These are phyloP conservation scores for Salix viminalis DNA, from an alignment of 345 rosid species.

Conservation along the genomic window DNA sequence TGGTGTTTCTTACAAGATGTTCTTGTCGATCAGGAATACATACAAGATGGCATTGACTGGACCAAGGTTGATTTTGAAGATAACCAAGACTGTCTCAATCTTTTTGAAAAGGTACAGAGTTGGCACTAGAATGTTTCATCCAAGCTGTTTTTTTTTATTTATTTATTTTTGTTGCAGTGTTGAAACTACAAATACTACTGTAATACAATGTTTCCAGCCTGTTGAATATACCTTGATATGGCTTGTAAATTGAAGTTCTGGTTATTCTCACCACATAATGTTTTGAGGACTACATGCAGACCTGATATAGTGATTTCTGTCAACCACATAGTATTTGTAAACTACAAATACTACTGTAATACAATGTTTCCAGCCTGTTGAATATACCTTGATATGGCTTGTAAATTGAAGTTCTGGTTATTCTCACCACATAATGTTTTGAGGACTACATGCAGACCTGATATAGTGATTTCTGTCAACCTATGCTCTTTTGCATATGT, in stretches of 20 bases:
- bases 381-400: background rate
- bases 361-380: background rate
- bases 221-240: background rate
- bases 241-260: background rate
- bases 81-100: slow-evolving; percentile 95
- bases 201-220: background rate
- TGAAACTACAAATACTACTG: background rate
- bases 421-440: background rate
- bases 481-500: background rate
- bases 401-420: background rate
- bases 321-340: too few species aligned
- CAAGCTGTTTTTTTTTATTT: background rate
- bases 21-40: slow-evolving; percentile 64
- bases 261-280: background rate
- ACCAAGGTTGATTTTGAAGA: slow-evolving; percentile 95
- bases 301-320: background rate
- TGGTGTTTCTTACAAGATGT: background rate
- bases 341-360: background rate
- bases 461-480: background rate
- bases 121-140: background rate
- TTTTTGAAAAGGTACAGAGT: slow-evolving; percentile 83
- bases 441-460: background rate
- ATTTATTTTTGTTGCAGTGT: background rate
- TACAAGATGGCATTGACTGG: slow-evolving; percentile 99
- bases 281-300: background rate